These are phyloP conservation scores for Rugosomyces carneus DNA, from an alignment of 1,284 basidiomycete genomes.

Conservation along the genomic window DNA sequence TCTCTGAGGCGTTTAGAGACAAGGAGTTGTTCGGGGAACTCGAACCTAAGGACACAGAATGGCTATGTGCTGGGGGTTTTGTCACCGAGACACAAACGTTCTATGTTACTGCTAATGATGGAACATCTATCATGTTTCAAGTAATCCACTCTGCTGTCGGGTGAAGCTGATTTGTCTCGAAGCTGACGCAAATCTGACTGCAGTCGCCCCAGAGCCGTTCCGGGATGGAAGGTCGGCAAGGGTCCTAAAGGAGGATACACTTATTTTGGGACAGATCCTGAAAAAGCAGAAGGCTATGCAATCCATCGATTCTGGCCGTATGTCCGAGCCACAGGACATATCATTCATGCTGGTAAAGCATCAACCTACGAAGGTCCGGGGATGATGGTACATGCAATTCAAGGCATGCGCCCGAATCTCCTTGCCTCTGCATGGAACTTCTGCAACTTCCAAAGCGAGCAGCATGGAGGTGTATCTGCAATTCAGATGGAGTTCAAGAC, in stretches of 20 bases:
- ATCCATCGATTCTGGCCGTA: slow-evolving; percentile 92
- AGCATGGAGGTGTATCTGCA: slow-evolving; percentile 74
- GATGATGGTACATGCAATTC: slow-evolving; percentile 95
- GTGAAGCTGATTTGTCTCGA: slow-evolving; percentile 42
- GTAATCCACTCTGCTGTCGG: slow-evolving; percentile 95
- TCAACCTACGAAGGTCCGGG: slow-evolving; percentile 71
- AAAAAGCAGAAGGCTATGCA: slow-evolving; percentile 82
- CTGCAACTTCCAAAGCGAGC: slow-evolving; percentile 75
- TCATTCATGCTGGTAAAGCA: slow-evolving; percentile 71
- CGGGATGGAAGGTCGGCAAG: slow-evolving; percentile 90
- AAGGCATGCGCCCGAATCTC: slow-evolving; percentile 96
- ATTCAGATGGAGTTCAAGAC: slow-evolving; percentile 98
- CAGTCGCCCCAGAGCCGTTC: slow-evolving; percentile 62
- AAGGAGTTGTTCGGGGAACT: slow-evolving; percentile 68
- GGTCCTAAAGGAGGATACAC: slow-evolving; percentile 87
- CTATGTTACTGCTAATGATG: slow-evolving; percentile 84
- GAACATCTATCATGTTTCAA: slow-evolving; percentile 81
- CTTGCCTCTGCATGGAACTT: slow-evolving; percentile 97
- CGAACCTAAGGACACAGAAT: slow-evolving; percentile 69
- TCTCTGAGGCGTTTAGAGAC: slow-evolving; percentile 50
- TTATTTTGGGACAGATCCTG: slow-evolving; percentile 77
- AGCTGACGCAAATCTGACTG: slow-evolving; percentile 63
- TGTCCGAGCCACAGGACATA: slow-evolving; percentile 57
- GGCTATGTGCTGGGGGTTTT: slow-evolving; percentile 83
- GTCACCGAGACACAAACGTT: slow-evolving; percentile 90